Evolutionary conservation across 78 protist genomes (phyloP), one percentile per base, ranked within the genome.

Genomic region (Protostelium mycophagum): DNA sequence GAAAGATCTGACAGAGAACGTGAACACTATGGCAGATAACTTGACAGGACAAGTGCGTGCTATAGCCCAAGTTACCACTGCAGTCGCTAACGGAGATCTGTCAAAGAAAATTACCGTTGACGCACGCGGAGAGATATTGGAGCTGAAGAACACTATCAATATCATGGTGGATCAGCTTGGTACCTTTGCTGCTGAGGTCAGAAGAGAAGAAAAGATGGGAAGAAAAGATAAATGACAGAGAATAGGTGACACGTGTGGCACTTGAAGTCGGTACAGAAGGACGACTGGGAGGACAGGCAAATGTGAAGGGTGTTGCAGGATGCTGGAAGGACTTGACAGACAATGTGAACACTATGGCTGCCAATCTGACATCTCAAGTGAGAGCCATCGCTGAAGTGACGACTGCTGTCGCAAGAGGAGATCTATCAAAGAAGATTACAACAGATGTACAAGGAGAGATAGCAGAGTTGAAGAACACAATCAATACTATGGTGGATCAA

Each of bases 291-390:
- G 95, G 95, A 84, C 94, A 92, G 83, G 94, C 94, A 28, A 83
- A 92, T 31, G 91, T 92, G 29, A 63, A 35, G 0, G 94, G 93
- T 38, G 95, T 93, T 38, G 95, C 93, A 34, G 95, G 95, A 73
- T 90, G 88, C 0, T 93, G 95, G 95, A 93, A 89, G 63, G 95
- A 84, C 28, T 35, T 93, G 0, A 93, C 95, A 1, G 89, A 93
- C 84, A 93, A 93, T 90, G 95, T 93, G 88, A 90, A 90, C 38
- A 90, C 95, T 1, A 93, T 93, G 92, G 95, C 95, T 16, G 89
- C 92, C 34, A 93, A 93, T 63, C 39, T 90, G 1, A 93, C 95
- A 31, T 85, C 91, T 28, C 95, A 93, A 90, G 95, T 93, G 25
- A 34, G 95, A 39, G 89, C 90, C 0, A 93, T 93, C 31, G 95